Percentiles rank a stretch among this genome's conserved stretches.
Evolutionary conservation across 83 land plant species (phyloP).

Genomic region (Picea mariana): DNA sequence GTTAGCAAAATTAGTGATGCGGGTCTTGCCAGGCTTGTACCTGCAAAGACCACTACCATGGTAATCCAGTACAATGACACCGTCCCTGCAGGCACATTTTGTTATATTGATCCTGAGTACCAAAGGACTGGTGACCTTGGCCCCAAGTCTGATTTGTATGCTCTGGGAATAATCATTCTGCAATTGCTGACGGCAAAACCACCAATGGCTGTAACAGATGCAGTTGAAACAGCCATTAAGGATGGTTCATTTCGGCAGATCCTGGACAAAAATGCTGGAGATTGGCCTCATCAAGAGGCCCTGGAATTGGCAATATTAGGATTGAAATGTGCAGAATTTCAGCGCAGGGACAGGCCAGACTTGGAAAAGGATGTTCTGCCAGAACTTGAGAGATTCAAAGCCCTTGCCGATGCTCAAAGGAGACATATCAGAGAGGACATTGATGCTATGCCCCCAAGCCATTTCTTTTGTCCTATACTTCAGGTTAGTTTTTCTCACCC

Average conservation of each 20-base stretch:
- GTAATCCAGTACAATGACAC: slow-evolving; percentile 28
- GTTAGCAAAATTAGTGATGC: slow-evolving; percentile 45
- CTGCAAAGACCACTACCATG: slow-evolving; percentile 17
- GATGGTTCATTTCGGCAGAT: slow-evolving; percentile 26
- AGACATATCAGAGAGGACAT: background rate
- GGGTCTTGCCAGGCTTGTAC: slow-evolving; percentile 24
- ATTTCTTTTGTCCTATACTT: slow-evolving; percentile 65
- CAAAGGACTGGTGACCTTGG: slow-evolving; percentile 15
- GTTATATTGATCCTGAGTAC: too few relatives aligned
- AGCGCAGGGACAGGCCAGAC: slow-evolving; percentile 15
- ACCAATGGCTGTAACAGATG: slow-evolving; percentile 39
- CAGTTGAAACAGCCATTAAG: background rate
- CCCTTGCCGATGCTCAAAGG: slow-evolving; percentile 16
- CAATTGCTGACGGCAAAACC: slow-evolving; percentile 65
- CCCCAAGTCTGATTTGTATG: slow-evolving; percentile 62
- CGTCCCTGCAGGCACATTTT: slow-evolving; percentile 9
- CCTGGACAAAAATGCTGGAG: too few relatives aligned
- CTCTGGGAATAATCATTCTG: slow-evolving; percentile 59
- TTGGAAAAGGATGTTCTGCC: too few relatives aligned
- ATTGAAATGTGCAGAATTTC: too few relatives aligned
- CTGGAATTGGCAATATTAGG: too few relatives aligned
- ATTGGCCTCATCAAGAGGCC: too few relatives aligned
- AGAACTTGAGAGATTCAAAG: slow-evolving; percentile 40
- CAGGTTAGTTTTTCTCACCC: slow-evolving; percentile 31
- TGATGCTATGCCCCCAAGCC: slow-evolving; percentile 36